Evolutionary conservation across 2,329 filamentous ascomycete genomes (phyloP), one percentile per base, ranked within the genome.

Genomic region (Colletotrichum lupini): DNA sequence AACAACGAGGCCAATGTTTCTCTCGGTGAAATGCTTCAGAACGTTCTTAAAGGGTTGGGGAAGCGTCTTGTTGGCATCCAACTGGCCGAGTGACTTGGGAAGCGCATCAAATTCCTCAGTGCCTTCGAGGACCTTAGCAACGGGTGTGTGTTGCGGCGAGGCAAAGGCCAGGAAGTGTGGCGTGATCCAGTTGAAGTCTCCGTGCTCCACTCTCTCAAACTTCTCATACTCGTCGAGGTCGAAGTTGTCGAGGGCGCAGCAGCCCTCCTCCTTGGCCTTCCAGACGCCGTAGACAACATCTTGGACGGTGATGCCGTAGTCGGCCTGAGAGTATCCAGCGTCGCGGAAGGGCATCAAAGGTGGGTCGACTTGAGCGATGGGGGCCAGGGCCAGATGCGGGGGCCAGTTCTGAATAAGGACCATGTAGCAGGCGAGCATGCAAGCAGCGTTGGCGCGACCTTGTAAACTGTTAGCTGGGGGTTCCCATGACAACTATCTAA

Each of bases 151-250:
- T 83, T 98, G 95, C 12, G 97, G 97, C 24, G 96, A 98, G 57
- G 97, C 97, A 82, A 99, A 98, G 26, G 97, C 97, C 64, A 99
- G 90, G 85, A 99, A 99, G 80, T 95, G 88, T 9, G 96, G 95
- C 6, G 95, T 97, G 72, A 99, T 90, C 97, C 97, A 99, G 90
- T 99, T 99, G 92, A 99, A 99, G 85, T 99, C 97, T 75, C 97
- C 97, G 87, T 98, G 95, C 82, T 99, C 97, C 24, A 99, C 97
- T 72, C 97, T 91, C 85, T 99, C 97, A 79, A 91, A 99, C 81
- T 91, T 93, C 85, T 99, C 97, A 82, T 99, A 99, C 90, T 98
- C 95, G 85, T 98, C 95, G 24, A 99, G 89, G 79, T 96, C 95
- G 81, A 99, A 99, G 81, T 97, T 95, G 81, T 97, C 95, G 73